Evolutionary conservation across 768 basidiomycete genomes (phyloP).

Genomic region (Cystobasidium tubakii): DNA sequence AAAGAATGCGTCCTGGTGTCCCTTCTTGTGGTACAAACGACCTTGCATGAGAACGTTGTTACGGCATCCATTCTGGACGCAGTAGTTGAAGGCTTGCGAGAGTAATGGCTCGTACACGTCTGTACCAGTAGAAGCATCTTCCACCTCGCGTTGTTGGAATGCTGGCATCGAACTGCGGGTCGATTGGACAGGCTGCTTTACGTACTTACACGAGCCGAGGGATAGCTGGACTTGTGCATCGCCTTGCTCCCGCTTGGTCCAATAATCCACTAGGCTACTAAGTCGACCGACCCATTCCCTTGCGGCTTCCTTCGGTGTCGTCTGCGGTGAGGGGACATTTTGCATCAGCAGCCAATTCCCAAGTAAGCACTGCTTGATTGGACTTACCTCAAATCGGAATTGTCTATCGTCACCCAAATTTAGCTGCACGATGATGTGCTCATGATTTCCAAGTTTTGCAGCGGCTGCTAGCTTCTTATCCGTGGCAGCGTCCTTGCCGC

Average conservation of each 20-base stretch:
- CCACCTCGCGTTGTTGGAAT: conserved; percentile 20
- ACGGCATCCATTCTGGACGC: background rate
- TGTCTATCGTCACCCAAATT: background rate
- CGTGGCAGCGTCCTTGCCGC: background rate
- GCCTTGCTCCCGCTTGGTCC: conserved; percentile 1
- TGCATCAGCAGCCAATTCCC: background rate
- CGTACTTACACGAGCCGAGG: background rate
- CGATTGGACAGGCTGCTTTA: background rate
- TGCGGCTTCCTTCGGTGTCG: conserved; percentile 3
- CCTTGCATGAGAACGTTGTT: conserved; percentile 13
- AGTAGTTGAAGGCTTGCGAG: background rate
- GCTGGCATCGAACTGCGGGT: background rate
- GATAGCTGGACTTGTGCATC: conserved; percentile 26
- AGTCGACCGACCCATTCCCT: conserved; percentile 25
- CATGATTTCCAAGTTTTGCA: background rate
- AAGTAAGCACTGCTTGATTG: background rate
- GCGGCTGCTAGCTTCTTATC: background rate
- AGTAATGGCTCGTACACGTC: background rate
- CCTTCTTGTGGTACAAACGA: conserved; percentile 26
- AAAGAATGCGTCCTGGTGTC: conserved; percentile 10
- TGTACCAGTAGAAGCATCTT: background rate
- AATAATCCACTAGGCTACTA: background rate
- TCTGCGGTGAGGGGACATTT: no score
- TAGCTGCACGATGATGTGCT: background rate
- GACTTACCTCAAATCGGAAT: conserved; percentile 3